Evolutionary conservation across 2,329 filamentous ascomycete species (phyloP).

Genomic region (Cladosporium oxysporum): DNA sequence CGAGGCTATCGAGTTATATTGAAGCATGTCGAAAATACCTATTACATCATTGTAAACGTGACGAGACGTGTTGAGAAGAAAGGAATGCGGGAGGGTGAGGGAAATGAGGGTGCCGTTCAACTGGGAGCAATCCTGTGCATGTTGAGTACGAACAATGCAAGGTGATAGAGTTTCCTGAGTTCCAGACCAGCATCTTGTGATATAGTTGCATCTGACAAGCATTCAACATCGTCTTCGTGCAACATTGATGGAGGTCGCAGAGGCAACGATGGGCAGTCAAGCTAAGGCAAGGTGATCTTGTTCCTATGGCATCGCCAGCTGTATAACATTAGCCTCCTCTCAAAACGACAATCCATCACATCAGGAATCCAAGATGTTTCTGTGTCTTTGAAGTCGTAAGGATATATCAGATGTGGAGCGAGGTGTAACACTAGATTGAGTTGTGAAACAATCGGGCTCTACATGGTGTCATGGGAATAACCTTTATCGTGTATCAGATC

Average conservation of each 20-base stretch:
- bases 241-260: neutral
- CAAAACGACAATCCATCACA: neutral
- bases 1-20: neutral
- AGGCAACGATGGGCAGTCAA: neutral
- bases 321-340: neutral
- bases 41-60: constrained; percentile 15
- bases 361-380: neutral
- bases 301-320: no score
- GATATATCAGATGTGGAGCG: neutral
- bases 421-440: neutral
- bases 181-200: neutral
- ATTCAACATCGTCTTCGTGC: neutral
- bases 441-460: neutral
- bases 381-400: neutral
- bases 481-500: neutral
- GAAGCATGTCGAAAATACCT: constrained; percentile 1
- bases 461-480: neutral
- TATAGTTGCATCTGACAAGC: neutral
- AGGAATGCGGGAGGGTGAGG: constrained; percentile 18
- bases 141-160: constrained; percentile 7
- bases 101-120: constrained; percentile 15
- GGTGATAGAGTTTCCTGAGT: neutral
- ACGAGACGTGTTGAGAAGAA: constrained; percentile 9
- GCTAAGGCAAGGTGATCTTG: neutral
- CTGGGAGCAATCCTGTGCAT: constrained; percentile 9